phyloP scores from a whole-genome alignment of 352 stramenopile genomes.

The Pythium scleroteichum region DNA sequence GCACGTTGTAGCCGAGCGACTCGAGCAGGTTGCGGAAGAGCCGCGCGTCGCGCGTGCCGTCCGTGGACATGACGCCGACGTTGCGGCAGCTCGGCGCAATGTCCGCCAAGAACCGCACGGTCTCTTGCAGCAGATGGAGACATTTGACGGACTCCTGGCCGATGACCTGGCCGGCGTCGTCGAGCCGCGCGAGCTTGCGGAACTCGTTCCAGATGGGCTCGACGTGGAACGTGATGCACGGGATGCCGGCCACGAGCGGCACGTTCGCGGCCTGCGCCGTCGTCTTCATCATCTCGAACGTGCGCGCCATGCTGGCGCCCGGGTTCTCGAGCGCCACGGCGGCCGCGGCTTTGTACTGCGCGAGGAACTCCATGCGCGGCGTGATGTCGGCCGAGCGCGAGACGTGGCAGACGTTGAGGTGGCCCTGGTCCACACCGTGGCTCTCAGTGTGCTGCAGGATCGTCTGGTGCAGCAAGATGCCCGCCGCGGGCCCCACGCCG shows the following conservation, averaged over 20 bases:
- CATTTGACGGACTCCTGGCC: constrained; percentile 26
- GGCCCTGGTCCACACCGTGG: constrained; percentile 46
- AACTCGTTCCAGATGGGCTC: constrained; percentile 48
- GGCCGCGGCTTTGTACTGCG: constrained; percentile 10
- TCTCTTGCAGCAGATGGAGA: constrained; percentile 52
- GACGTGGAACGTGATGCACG: constrained; percentile 58
- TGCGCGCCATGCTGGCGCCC: constrained; percentile 48
- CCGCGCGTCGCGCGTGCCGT: constrained; percentile 36
- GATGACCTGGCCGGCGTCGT: constrained; percentile 14
- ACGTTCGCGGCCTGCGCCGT: constrained; percentile 24
- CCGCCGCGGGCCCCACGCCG: constrained; percentile 47
- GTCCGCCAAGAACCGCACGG: constrained; percentile 33
- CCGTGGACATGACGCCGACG: constrained; percentile 49
- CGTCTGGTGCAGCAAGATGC: constrained; percentile 54
- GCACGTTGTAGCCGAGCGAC: constrained; percentile 37
- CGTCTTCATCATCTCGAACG: constrained; percentile 39
- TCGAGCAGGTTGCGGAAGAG: constrained; percentile 49
- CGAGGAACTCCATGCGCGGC: constrained; percentile 37
- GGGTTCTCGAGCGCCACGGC: constrained; percentile 37
- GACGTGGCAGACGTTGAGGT: constrained; percentile 50
- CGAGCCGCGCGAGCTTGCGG: constrained; percentile 19
- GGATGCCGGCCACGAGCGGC: constrained; percentile 42
- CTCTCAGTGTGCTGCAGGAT: constrained; percentile 52
- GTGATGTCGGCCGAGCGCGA: constrained; percentile 48
- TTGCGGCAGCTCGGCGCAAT: constrained; percentile 27